A percentile compares a stretch with the other conserved stretches of the same genome.
These are phyloP conservation scores for Corniculantispora saksenae DNA, from an alignment of 2,329 filamentous ascomycete species.

Conservation along the genomic window DNA sequence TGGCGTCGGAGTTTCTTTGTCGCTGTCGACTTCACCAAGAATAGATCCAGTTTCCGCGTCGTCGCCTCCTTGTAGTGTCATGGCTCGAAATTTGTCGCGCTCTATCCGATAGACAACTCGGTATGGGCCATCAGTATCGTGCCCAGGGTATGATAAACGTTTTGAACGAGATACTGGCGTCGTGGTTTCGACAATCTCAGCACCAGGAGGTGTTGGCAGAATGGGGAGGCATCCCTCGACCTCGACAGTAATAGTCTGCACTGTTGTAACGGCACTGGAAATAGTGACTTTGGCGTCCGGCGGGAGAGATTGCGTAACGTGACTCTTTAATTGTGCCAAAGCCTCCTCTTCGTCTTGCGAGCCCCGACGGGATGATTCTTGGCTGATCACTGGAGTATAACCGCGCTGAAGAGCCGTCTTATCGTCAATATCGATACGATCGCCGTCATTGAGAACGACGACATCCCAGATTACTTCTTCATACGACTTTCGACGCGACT, in stretches of 20 bases:
- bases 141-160: constrained; percentile 24
- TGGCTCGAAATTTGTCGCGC: constrained; percentile 50
- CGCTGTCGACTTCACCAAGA: constrained; percentile 31
- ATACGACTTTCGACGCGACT: constrained; percentile 45
- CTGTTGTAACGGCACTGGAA: constrained; percentile 59
- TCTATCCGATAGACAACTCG: constrained; percentile 62
- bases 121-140: constrained; percentile 41
- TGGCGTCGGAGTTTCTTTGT: constrained; percentile 23
- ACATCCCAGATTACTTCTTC: constrained; percentile 68
- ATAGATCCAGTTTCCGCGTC: constrained; percentile 30
- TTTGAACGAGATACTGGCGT: constrained; percentile 27
- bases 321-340: constrained; percentile 48
- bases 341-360: constrained; percentile 42
- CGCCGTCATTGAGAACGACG: constrained; percentile 60
- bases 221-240: constrained; percentile 55
- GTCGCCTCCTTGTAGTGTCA: constrained; percentile 37
- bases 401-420: constrained; percentile 24
- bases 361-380: neutral
- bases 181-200: constrained; percentile 59
- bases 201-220: constrained; percentile 57
- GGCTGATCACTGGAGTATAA: neutral
- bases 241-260: constrained; percentile 65
- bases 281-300: constrained; percentile 60
- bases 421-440: constrained; percentile 56
- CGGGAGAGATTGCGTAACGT: constrained; percentile 56